phyloP scores from a whole-genome alignment of 2,329 filamentous ascomycete species.

The Paraconiothyrium brasiliense region DNA sequence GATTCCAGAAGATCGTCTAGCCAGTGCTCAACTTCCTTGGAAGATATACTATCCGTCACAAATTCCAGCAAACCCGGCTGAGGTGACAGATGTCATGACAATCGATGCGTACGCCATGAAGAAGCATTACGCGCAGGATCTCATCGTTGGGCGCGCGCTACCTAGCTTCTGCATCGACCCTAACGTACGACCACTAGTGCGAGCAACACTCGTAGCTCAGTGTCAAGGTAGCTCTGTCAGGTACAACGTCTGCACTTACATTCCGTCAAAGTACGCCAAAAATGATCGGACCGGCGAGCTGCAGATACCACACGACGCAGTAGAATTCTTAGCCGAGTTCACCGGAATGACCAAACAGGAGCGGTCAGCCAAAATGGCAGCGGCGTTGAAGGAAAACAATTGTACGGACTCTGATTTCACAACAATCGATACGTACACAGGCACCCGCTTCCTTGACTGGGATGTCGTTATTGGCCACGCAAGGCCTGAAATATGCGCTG shows the following conservation, averaged over 20 bases:
- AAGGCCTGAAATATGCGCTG: background rate
- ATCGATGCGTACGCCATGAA: constrained; percentile 1
- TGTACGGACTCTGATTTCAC: background rate
- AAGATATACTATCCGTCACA: background rate
- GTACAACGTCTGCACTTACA: background rate
- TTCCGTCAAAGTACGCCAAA: background rate
- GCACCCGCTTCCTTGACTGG: background rate
- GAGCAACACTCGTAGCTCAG: constrained; percentile 1
- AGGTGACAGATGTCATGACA: background rate
- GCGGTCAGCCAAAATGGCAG: background rate
- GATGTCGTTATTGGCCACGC: constrained; percentile 1
- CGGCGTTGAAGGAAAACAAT: background rate
- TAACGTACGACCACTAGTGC: constrained; percentile 2
- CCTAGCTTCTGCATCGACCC: background rate
- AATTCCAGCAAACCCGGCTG: background rate
- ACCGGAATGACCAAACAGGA: background rate
- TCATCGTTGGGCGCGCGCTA: constrained; percentile 9
- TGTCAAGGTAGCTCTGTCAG: background rate
- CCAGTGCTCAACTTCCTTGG: background rate
- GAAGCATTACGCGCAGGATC: background rate
- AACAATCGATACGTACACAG: constrained; percentile 3
- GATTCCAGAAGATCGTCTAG: background rate
- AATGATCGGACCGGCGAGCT: background rate
- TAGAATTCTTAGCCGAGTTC: background rate
- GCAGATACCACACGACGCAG: background rate